Evolutionary conservation across 148 eudicot genomes (phyloP), one percentile per base, ranked within the genome.

Genomic region (Tetragonia tetragonoides): DNA sequence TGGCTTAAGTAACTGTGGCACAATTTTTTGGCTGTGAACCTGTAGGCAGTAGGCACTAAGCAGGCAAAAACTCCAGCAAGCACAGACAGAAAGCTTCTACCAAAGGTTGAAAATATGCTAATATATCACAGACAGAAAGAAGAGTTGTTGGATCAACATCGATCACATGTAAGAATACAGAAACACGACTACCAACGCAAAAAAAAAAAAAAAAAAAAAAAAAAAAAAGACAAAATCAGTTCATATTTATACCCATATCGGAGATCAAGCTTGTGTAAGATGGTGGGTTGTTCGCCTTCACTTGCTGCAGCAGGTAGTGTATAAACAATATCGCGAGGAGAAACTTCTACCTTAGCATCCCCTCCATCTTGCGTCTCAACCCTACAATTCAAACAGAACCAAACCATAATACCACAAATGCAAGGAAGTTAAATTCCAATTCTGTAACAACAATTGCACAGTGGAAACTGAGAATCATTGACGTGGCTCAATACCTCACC

Each of bases 331-430:
- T 95, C 98, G 76, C 98, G 98, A 59, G 98, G 97, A 81, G 97
- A 92, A 81, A 84, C 94, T 68, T 95, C 97, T 79, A 91, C 87
- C 93, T 91, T 95, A 49, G 98, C 97, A 84, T 95, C 96, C 79
- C 98, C 98, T 74, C 96, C 98, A 84, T 95, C 98, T 88, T 95
- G 98, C 53, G 98, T 95, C 88, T 95, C 98, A 81, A 85, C 98
- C 98, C 98, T 95, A 79, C 62, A 69, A n/a, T 69, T 8, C 40
- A 60, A 76, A 77, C 40, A 76, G 70, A 44, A 74, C 46, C 3
- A 16, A 57, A 59, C 73, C 21, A 47, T 46, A 47, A 11, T 4
- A 24, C 37, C 3, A 21, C 39, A 69, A 68, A 68, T 41, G 21
- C 57, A 0, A 7, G 11, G 28, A 69, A 69, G 18, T 6, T 68